A percentile compares a stretch with the other conserved stretches of the same genome.
Evolutionary conservation across 176 grass and related monocot species (phyloP).

Genomic region (Pontederia paniculata): DNA sequence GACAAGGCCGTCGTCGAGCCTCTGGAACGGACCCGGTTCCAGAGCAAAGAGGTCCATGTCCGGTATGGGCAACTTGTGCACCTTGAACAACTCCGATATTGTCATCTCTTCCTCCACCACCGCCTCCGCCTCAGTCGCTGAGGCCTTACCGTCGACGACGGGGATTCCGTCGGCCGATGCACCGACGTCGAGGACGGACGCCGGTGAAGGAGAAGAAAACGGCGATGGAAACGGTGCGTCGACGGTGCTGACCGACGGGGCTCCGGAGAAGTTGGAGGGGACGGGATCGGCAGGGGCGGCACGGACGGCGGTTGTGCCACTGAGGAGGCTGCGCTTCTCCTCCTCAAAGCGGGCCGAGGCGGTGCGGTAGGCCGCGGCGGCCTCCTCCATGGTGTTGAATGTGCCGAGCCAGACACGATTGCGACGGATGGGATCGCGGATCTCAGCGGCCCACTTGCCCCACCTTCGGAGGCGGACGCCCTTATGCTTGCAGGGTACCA

Average conservation of each 20-base stretch:
- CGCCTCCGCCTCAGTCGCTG: neutral
- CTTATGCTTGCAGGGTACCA: neutral
- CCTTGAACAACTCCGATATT: neutral
- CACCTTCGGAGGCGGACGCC: constrained; percentile 84
- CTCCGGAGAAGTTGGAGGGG: neutral
- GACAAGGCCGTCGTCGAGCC: neutral
- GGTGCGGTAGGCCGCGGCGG: constrained; percentile 11
- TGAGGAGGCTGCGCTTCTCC: constrained; percentile 8
- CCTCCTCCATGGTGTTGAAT: constrained; percentile 18
- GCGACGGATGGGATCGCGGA: constrained; percentile 55
- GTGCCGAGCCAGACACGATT: constrained; percentile 15
- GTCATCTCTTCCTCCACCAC: neutral
- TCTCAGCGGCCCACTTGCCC: constrained; percentile 98
- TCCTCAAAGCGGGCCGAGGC: constrained; percentile 11
- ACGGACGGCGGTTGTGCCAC: neutral
- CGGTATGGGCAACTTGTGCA: neutral
- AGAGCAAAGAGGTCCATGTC: neutral
- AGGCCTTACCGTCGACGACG: neutral
- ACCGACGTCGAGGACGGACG: constrained; percentile 7
- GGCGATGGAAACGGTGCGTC: neutral
- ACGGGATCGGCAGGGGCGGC: neutral
- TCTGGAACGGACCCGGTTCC: neutral
- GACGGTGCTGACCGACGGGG: neutral
- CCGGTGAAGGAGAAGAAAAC: neutral
- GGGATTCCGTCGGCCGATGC: neutral